Conservation (phyloP, 1,284 basidiomycete genomes). For the Ustilago esculenta region DNA sequence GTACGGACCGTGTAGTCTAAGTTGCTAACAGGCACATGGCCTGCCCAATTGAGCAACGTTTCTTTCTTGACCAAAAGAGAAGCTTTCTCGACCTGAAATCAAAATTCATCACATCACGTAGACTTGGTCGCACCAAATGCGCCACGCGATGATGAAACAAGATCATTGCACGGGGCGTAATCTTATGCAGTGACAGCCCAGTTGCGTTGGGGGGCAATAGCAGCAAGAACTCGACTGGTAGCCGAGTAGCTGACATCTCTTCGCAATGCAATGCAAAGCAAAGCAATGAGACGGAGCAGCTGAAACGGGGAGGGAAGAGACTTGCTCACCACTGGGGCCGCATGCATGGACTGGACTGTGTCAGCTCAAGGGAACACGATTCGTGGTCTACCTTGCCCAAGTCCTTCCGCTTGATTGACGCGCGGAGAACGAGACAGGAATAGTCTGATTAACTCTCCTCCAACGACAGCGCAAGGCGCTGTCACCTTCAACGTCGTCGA, state of each 20-base stretch:
- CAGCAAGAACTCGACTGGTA: slow-evolving; percentile 15
- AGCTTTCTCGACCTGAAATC: slow-evolving; percentile 15
- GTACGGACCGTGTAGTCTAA: too few relatives aligned
- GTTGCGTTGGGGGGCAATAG: too few relatives aligned
- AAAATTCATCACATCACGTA: not conserved
- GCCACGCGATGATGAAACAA: too few relatives aligned
- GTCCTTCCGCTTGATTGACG: too few relatives aligned
- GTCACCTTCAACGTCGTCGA: too few relatives aligned
- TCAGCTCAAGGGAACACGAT: not conserved
- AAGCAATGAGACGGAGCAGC: slow-evolving; percentile 36
- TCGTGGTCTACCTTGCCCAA: not conserved
- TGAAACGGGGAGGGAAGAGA: slow-evolving; percentile 21
- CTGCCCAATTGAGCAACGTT: not conserved
- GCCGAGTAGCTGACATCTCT: slow-evolving; percentile 28
- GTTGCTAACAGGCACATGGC: too few relatives aligned
- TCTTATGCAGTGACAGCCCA: too few relatives aligned
- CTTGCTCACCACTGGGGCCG: not conserved
- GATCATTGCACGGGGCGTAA: too few relatives aligned
- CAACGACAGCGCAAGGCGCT: too few relatives aligned
- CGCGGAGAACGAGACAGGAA: too few relatives aligned
- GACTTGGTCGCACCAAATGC: too few relatives aligned
- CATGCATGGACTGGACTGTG: not conserved
- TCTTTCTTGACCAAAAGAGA: slow-evolving; percentile 29
- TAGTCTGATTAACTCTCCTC: too few relatives aligned
- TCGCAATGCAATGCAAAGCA: not conserved